Evolutionary conservation across 768 basidiomycete species (phyloP).

Genomic region (Panus rudis): DNA sequence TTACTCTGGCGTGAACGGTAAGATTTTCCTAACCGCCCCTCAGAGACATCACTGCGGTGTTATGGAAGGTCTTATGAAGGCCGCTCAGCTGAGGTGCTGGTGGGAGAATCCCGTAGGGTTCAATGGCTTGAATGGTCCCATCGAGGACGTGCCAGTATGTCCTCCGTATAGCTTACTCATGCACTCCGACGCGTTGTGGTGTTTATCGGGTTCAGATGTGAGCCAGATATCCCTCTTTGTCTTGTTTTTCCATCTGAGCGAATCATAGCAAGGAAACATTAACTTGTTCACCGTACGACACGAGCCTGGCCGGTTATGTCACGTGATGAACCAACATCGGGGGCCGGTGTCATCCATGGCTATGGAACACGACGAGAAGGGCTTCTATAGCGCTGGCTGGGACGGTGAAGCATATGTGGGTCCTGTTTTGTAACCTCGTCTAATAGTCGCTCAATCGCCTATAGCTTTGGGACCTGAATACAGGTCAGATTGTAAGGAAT

Average conservation of each 20-base stretch:
- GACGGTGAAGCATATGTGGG: constrained; percentile 83
- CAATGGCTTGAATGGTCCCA: constrained; percentile 23
- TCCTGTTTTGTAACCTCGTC: constrained; percentile 9
- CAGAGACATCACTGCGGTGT: constrained; percentile 86
- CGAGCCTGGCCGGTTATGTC: constrained; percentile 73
- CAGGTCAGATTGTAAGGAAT: constrained; percentile 67
- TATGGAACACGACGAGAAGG: constrained; percentile 75
- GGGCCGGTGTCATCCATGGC: constrained; percentile 82
- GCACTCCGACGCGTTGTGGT: constrained; percentile 92
- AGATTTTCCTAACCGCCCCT: constrained; percentile 78
- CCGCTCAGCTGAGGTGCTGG: constrained; percentile 82
- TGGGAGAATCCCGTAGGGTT: constrained; percentile 66
- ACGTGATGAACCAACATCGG: constrained; percentile 69
- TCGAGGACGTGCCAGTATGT: constrained; percentile 46
- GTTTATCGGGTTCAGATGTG: constrained; percentile 82
- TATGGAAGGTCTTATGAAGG: constrained; percentile 87
- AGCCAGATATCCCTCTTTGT: constrained; percentile 23
- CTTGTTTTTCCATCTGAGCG: constrained; percentile 5
- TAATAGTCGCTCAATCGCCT: not conserved
- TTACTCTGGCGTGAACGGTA: constrained; percentile 82
- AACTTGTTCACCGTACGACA: constrained; percentile 92
- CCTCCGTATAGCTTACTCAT: constrained; percentile 89
- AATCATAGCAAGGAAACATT: constrained; percentile 72
- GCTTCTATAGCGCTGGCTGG: constrained; percentile 90
- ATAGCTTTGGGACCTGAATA: constrained; percentile 98